Percentiles rank a stretch among this genome's conserved stretches.
These are phyloP conservation scores for Cutaneotrichosporon curvatum DNA, from an alignment of 1,284 basidiomycete genomes.

Conservation along the genomic window DNA sequence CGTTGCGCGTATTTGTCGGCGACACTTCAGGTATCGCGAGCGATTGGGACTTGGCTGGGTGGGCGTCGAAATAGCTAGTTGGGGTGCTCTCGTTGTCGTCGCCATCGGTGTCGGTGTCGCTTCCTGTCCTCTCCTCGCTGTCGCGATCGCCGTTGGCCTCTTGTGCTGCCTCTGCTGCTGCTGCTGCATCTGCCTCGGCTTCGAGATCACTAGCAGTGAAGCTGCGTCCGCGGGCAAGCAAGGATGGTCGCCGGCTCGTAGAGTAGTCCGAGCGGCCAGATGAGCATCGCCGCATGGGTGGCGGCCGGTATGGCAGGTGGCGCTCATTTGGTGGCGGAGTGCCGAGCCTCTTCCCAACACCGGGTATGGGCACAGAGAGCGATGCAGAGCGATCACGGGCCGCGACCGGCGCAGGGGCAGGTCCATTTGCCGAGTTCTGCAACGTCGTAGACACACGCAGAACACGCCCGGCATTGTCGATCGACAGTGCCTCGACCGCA, in stretches of 20 bases:
- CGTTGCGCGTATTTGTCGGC: background rate
- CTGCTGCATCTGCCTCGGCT: conserved; percentile 16
- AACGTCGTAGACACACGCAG: conserved; percentile 32
- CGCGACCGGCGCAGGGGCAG: conserved; percentile 7
- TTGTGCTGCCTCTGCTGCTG: background rate
- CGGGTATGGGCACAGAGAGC: background rate
- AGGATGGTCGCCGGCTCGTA: conserved; percentile 19
- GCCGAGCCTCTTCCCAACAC: no score
- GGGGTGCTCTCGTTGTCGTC: background rate
- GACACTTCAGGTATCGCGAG: background rate
- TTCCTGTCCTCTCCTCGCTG: background rate
- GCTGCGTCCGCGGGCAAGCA: conserved; percentile 40
- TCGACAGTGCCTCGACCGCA: conserved; percentile 7
- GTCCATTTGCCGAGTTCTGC: conserved; percentile 25
- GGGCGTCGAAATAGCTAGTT: no score
- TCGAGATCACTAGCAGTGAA: conserved; percentile 44
- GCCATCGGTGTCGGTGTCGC: background rate
- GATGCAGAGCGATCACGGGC: background rate
- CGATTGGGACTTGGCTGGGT: no score
- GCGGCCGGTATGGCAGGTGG: conserved; percentile 5
- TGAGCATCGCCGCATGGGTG: conserved; percentile 17
- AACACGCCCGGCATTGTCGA: conserved; percentile 21
- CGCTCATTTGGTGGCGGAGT: no score
- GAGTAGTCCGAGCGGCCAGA: conserved; percentile 18
- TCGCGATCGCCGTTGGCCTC: background rate